A percentile compares a stretch with the other conserved stretches of the same genome.
Conservation (phyloP, 2,329 filamentous ascomycete genomes). For the Fusarium beomiforme region DNA sequence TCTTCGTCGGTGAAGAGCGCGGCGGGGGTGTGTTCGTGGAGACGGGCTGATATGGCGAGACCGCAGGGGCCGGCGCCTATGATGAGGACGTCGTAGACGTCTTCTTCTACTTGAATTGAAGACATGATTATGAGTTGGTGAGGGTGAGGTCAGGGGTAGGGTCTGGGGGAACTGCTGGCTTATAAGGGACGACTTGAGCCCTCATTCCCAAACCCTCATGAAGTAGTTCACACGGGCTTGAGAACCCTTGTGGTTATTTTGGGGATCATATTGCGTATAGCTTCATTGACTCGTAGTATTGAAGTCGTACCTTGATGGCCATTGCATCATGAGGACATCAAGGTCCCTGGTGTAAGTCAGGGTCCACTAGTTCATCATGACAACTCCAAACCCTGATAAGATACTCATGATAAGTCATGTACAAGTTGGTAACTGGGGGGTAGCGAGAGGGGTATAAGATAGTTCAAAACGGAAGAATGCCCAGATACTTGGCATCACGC, state of each 20-base stretch:
- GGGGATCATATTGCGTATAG: background rate
- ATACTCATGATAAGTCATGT: background rate
- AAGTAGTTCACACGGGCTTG: background rate
- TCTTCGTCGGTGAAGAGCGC: slow-evolving; percentile 87
- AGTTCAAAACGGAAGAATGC: background rate
- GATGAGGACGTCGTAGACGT: slow-evolving; percentile 73
- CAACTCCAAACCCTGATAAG: background rate
- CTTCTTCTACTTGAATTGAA: slow-evolving; percentile 38
- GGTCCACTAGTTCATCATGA: slow-evolving; percentile 20
- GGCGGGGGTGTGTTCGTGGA: slow-evolving; percentile 77
- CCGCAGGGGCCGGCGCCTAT: slow-evolving; percentile 80
- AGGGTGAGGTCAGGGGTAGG: background rate
- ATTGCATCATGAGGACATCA: slow-evolving; percentile 38
- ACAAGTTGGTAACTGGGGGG: fast-evolving
- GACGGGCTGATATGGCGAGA: slow-evolving; percentile 76
- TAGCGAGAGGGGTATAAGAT: fast-evolving
- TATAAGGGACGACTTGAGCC: background rate
- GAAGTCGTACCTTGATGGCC: slow-evolving; percentile 29
- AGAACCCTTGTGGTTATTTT: slow-evolving; percentile 23
- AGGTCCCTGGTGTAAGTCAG: slow-evolving; percentile 10
- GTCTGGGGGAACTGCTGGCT: background rate
- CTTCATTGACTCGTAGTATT: background rate
- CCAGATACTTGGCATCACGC: background rate
- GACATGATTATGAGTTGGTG: background rate
- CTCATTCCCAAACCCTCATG: background rate